Base-by-base conservation (phyloP, 805 yeast species). In the Saccharomycopsis sp. region DNA sequence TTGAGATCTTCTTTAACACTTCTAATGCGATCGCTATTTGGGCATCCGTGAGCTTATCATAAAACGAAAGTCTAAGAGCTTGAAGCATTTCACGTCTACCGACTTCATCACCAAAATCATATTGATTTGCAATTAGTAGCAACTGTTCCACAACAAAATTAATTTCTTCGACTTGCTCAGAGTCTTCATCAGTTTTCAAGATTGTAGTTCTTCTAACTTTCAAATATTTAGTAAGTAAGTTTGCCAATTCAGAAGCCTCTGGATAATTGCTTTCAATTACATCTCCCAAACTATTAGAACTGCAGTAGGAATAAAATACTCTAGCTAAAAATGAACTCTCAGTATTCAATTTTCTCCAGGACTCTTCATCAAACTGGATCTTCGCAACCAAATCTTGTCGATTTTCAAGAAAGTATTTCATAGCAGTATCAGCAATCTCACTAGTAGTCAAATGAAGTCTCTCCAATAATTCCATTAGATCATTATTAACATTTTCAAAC, bases 31-130 rank as follows among this genome's bases (percentile, higher is more conserved):
- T 67, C 31, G 72, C 71, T 21, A 78, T 70, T 24, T 79, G 64
- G 4, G 64, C 57, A 46, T 77, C 86, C 1, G 76, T 61, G 21
- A 84, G 65, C 13, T 72, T 67, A 42, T 77, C 81, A 34, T 74
- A 70, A 1, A 80, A 70, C 46, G 83, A 64, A n/a, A 79, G 66
- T 65, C 86, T 70, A 3, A 80, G 62, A 1, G 76, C 69, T 24
- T 68, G 71, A 32, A 84, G 63, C 76, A 87, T 77, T 37, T 78
- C 77, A 59, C 95, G 73, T 57, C 96, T 75, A 17, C 97, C 96
- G 38, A 84, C 74, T 60, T 89, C 96, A 65, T 93, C 97, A 54
- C 87, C 81, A 56, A 77, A 87, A 59, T 93, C 97, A 57, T 82
- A 83, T 31, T 75, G 74, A 23, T 73, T 72, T 0, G 89, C 81